Percentiles rank a stretch among this genome's conserved stretches.
phyloP scores from a whole-genome alignment of 768 basidiomycete species.

The Boletales sp. region DNA sequence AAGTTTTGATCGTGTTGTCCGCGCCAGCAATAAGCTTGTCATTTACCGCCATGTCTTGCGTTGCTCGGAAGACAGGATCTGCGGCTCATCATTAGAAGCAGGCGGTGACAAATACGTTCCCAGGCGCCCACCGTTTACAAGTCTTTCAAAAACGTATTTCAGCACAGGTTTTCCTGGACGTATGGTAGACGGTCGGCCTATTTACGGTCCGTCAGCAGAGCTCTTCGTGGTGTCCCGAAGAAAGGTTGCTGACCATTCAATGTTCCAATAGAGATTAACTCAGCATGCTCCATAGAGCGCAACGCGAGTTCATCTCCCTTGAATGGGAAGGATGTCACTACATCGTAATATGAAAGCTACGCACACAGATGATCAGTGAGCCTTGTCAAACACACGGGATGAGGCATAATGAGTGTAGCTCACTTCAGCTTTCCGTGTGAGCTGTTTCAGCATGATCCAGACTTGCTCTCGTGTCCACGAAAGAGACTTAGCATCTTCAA shows the following conservation, averaged over 20 bases:
- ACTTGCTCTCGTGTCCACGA: slow-evolving; percentile 87
- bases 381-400: slow-evolving; percentile 9
- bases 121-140: slow-evolving; percentile 62
- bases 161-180: slow-evolving; percentile 90
- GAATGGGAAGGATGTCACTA: slow-evolving; percentile 82
- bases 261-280: slow-evolving; percentile 79
- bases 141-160: slow-evolving; percentile 76
- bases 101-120: background rate
- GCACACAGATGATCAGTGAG: background rate
- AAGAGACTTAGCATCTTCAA: slow-evolving; percentile 79
- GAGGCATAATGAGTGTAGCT: slow-evolving; percentile 27
- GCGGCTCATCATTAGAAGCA: too few species aligned
- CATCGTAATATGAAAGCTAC: slow-evolving; percentile 78
- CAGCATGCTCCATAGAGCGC: slow-evolving; percentile 83
- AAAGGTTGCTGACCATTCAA: slow-evolving; percentile 51
- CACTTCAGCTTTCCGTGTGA: slow-evolving; percentile 65
- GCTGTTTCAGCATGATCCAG: slow-evolving; percentile 74
- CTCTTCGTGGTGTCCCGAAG: background rate
- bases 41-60: slow-evolving; percentile 79
- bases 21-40: slow-evolving; percentile 56
- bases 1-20: slow-evolving; percentile 63
- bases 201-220: background rate
- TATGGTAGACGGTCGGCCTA: slow-evolving; percentile 81
- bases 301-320: slow-evolving; percentile 84
- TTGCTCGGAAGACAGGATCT: slow-evolving; percentile 79